These are phyloP conservation scores for Mycena galopus DNA, from an alignment of 768 basidiomycete species.

Conservation along the genomic window DNA sequence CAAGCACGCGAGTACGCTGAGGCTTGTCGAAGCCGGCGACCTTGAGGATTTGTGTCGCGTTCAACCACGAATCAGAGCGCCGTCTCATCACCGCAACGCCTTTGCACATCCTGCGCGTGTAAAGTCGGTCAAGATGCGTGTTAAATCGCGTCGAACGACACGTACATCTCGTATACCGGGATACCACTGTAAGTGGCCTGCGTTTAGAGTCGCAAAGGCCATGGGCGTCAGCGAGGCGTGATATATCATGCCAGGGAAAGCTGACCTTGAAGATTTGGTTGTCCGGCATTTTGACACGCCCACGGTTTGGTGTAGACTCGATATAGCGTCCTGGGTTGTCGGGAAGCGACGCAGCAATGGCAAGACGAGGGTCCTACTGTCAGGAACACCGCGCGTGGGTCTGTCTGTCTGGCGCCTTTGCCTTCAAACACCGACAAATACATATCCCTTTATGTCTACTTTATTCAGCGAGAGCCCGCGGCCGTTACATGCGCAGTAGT, in stretches of 20 bases:
- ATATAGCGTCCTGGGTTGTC: neutral
- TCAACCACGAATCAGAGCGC: constrained; percentile 96
- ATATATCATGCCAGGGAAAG: constrained; percentile 32
- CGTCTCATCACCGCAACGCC: constrained; percentile 98
- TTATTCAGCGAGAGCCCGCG: too few species aligned
- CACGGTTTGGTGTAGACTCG: neutral
- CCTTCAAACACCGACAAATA: constrained; percentile 15
- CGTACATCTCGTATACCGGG: constrained; percentile 93
- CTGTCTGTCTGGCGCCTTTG: neutral
- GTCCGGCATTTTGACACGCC: constrained; percentile 71
- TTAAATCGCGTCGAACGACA: constrained; percentile 51
- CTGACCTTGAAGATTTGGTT: constrained; percentile 90
- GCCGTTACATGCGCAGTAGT: too few species aligned
- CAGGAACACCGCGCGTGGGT: constrained; percentile 20
- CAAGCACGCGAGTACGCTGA: constrained; percentile 95
- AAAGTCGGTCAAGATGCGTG: constrained; percentile 50
- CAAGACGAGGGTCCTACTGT: neutral
- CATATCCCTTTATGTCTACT: neutral
- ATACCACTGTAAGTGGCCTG: constrained; percentile 95
- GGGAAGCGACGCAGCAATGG: neutral
- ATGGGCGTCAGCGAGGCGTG: constrained; percentile 33
- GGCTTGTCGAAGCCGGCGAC: constrained; percentile 99
- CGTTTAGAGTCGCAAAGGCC: constrained; percentile 38
- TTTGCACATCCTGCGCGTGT: constrained; percentile 87
- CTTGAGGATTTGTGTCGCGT: constrained; percentile 99